Percentiles rank a stretch among this genome's conserved stretches.
Conservation (phyloP, 768 basidiomycete genomes). For the Lactarius akahatsu region DNA sequence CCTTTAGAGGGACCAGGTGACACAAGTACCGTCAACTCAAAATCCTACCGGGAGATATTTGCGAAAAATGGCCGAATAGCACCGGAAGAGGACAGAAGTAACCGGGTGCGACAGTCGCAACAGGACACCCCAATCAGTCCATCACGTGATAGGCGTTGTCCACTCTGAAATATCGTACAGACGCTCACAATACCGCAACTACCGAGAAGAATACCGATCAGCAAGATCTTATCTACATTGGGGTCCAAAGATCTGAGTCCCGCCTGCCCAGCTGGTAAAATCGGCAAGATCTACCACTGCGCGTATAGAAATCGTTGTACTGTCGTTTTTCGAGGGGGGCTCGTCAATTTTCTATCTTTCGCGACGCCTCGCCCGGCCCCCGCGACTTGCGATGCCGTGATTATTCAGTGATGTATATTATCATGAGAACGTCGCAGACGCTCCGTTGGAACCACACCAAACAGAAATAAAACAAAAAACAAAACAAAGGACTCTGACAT, state of each 20-base stretch:
- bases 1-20: not conserved
- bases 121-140: not conserved
- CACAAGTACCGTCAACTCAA: conserved; percentile 5
- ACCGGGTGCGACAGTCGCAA: not conserved
- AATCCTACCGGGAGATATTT: not conserved
- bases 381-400: not conserved
- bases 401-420: not conserved
- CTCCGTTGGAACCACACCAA: not conserved
- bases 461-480: not conserved
- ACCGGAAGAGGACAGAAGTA: not conserved
- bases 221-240: not conserved
- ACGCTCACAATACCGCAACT: not conserved
- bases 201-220: not conserved
- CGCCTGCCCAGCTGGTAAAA: not conserved
- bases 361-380: not conserved
- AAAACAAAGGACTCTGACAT: not conserved
- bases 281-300: not conserved
- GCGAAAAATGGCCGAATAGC: not conserved
- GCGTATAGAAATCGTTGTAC: not conserved
- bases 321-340: not conserved
- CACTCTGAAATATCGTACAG: no score
- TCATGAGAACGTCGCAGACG: not conserved
- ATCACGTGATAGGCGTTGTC: not conserved
- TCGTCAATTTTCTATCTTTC: not conserved
- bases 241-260: conserved; percentile 8